Evolutionary conservation across 2,329 filamentous ascomycete genomes (phyloP).

Genomic region (Monosporascus cannonballus): DNA sequence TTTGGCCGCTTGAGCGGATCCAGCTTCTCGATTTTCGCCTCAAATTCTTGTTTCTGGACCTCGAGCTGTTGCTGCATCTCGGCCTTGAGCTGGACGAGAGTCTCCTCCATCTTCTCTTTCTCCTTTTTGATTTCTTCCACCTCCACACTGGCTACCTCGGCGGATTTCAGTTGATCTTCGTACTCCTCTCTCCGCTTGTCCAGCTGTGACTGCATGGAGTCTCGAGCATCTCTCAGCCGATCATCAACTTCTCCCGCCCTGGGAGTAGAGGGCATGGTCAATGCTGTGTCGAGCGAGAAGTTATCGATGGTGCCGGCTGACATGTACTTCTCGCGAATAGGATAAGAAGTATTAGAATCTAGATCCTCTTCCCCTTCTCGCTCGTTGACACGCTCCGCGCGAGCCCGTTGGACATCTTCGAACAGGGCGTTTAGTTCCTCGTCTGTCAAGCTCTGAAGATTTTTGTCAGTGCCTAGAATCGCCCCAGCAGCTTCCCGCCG

Average conservation of each 20-base stretch:
- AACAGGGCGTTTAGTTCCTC: slow-evolving; percentile 92
- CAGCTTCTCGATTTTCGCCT: slow-evolving; percentile 75
- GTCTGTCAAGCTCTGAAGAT: slow-evolving; percentile 82
- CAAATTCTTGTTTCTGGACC: slow-evolving; percentile 76
- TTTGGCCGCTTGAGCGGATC: slow-evolving; percentile 57
- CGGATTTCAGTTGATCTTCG: slow-evolving; percentile 67
- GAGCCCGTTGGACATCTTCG: slow-evolving; percentile 84
- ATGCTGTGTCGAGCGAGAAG: slow-evolving; percentile 86
- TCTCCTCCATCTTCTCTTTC: slow-evolving; percentile 80
- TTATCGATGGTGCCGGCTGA: slow-evolving; percentile 93
- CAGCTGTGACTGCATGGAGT: slow-evolving; percentile 77
- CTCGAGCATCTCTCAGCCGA: slow-evolving; percentile 64
- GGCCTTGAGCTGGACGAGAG: slow-evolving; percentile 68
- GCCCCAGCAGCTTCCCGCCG: slow-evolving; percentile 88
- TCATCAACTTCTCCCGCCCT: slow-evolving; percentile 72
- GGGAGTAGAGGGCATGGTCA: slow-evolving; percentile 93
- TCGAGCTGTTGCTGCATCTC: slow-evolving; percentile 85
- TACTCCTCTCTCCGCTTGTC: slow-evolving; percentile 82
- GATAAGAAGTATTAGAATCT: slow-evolving; percentile 84
- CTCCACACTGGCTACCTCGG: slow-evolving; percentile 69
- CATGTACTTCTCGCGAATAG: slow-evolving; percentile 88
- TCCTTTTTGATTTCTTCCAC: slow-evolving; percentile 79
- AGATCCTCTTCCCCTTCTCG: slow-evolving; percentile 83
- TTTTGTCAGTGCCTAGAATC: slow-evolving; percentile 84
- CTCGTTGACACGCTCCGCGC: slow-evolving; percentile 65